Evolutionary conservation across 306 rosid genomes (phyloP).

Genomic region (Lagenaria siceraria): DNA sequence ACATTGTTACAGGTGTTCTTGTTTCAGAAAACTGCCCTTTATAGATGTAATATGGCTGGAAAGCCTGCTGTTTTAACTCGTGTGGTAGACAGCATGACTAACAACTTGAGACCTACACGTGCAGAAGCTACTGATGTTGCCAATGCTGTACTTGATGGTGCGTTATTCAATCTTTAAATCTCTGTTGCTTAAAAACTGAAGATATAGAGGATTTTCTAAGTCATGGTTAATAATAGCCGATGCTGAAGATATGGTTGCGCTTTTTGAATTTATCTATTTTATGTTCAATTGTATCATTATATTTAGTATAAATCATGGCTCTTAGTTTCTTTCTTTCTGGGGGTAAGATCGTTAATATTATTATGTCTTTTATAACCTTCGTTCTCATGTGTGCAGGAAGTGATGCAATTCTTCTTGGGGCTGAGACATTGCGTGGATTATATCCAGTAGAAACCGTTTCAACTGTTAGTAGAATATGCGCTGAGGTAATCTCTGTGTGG

Average conservation of each 20-base stretch:
- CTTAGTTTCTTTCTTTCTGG: not conserved
- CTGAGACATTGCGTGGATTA: constrained; percentile 93
- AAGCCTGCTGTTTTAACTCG: constrained; percentile 99
- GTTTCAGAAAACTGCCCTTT: constrained; percentile 91
- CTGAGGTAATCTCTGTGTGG: constrained; percentile 50
- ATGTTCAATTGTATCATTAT: not conserved
- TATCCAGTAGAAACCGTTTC: constrained; percentile 93
- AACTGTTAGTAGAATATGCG: constrained; percentile 82
- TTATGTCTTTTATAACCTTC: not conserved
- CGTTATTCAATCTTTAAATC: not conserved
- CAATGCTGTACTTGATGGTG: constrained; percentile 97
- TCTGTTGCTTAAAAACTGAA: not conserved
- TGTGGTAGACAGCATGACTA: constrained; percentile 98
- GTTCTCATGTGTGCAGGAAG: constrained; percentile 47
- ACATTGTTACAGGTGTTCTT: constrained; percentile 61
- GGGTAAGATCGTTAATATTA: not conserved
- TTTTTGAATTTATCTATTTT: not conserved
- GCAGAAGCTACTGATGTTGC: constrained; percentile 99
- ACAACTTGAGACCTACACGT: constrained; percentile 97
- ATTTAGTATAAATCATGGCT: not conserved
- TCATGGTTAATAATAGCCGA: not conserved
- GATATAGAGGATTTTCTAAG: not conserved
- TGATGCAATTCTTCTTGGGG: constrained; percentile 96
- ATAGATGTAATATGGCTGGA: constrained; percentile 98
- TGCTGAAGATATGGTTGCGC: not conserved